Conservation (phyloP, 2,329 filamentous ascomycete species). For the Rutstroemia sp. region DNA sequence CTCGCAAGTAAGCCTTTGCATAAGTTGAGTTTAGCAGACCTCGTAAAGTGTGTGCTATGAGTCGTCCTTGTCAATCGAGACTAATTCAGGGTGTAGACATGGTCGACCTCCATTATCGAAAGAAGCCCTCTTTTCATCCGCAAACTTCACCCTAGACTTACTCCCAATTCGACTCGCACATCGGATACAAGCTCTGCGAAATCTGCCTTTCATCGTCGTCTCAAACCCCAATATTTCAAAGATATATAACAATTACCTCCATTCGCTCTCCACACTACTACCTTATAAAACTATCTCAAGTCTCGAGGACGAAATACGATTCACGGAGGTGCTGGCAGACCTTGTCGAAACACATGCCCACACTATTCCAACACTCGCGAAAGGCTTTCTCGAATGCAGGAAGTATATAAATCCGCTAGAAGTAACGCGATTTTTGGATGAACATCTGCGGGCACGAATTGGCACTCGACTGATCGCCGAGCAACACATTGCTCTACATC, state of each 20-base stretch:
- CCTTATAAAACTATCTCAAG: constrained; percentile 68
- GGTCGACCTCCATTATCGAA: constrained; percentile 80
- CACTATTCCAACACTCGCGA: constrained; percentile 86
- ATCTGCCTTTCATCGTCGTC: constrained; percentile 94
- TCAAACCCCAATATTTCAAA: constrained; percentile 92
- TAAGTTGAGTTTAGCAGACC: constrained; percentile 74
- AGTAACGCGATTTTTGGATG: constrained; percentile 88
- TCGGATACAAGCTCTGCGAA: constrained; percentile 85
- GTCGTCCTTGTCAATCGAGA: neutral
- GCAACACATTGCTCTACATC: constrained; percentile 90
- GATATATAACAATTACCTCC: constrained; percentile 94
- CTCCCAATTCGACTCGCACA: constrained; percentile 88
- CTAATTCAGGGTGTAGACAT: constrained; percentile 38
- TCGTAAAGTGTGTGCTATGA: constrained; percentile 61
- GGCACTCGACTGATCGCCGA: constrained; percentile 91
- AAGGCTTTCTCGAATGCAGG: constrained; percentile 86
- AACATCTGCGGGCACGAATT: constrained; percentile 87
- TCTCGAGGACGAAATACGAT: constrained; percentile 79
- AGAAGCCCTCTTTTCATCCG: constrained; percentile 75
- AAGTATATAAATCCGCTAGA: constrained; percentile 78
- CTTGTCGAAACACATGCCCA: constrained; percentile 92
- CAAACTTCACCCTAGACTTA: constrained; percentile 91
- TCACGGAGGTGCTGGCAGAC: constrained; percentile 88
- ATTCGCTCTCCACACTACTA: constrained; percentile 83
- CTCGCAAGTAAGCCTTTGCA: constrained; percentile 74